These are phyloP conservation scores for Pleurotus tuoliensis DNA, from an alignment of 768 basidiomycete species.

Conservation along the genomic window DNA sequence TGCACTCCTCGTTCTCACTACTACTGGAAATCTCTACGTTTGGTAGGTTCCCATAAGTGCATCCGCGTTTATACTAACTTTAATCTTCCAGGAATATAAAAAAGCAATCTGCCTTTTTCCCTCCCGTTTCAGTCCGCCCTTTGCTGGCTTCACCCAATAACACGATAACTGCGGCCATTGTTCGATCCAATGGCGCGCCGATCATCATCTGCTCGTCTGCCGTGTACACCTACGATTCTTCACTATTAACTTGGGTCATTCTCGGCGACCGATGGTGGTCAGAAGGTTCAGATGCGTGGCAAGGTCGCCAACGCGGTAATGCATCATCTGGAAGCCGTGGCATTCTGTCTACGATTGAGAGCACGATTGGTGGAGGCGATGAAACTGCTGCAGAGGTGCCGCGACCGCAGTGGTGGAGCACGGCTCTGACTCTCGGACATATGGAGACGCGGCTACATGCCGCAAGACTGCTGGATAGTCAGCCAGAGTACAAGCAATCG, in stretches of 20 bases:
- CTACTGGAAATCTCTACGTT: conserved; percentile 64
- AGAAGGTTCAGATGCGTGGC: conserved; percentile 81
- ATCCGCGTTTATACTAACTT: neutral
- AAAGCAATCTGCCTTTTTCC: conserved; percentile 58
- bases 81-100: conserved; percentile 63
- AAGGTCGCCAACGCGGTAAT: conserved; percentile 55
- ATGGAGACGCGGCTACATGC: conserved; percentile 81
- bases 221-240: conserved; percentile 74
- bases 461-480: conserved; percentile 71
- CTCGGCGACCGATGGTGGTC: conserved; percentile 84
- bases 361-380: conserved; percentile 35
- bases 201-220: conserved; percentile 76
- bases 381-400: conserved; percentile 31
- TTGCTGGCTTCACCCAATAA: conserved; percentile 58
- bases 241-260: conserved; percentile 66
- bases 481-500: conserved; percentile 78
- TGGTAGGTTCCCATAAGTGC: conserved; percentile 48
- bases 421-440: conserved; percentile 83
- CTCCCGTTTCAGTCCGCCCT: conserved; percentile 58
- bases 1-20: conserved; percentile 69
- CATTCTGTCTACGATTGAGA: conserved; percentile 51
- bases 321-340: conserved; percentile 41
- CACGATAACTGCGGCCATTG: conserved; percentile 56
- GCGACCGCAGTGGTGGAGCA: conserved; percentile 75
- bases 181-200: conserved; percentile 79